A percentile compares a stretch with the other conserved stretches of the same genome.
phyloP scores from a whole-genome alignment of 2,329 filamentous ascomycete genomes.

The Cladophialophora immunda region DNA sequence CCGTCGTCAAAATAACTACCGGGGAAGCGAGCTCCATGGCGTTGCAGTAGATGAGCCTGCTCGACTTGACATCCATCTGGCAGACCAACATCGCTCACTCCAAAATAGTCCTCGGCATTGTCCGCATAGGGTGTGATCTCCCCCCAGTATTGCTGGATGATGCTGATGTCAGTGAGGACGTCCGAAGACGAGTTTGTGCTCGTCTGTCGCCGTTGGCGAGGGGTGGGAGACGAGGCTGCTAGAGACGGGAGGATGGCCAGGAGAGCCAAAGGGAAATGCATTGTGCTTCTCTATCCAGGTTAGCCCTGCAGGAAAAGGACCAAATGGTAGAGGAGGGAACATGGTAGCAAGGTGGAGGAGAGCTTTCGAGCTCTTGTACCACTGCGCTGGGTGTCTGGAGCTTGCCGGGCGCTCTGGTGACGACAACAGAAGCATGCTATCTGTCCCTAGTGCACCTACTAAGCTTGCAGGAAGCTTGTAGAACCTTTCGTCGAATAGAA shows the following conservation, averaged over 20 bases:
- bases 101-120: constrained; percentile 55
- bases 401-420: constrained; percentile 7
- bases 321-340: constrained; percentile 13
- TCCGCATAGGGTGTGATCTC: constrained; percentile 59
- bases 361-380: constrained; percentile 18
- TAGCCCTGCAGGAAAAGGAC: not conserved
- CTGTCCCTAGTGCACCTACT: not conserved
- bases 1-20: constrained; percentile 59
- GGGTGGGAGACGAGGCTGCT: constrained; percentile 21
- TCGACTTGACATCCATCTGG: constrained; percentile 65
- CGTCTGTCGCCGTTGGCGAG: constrained; percentile 26
- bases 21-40: constrained; percentile 64
- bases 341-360: constrained; percentile 9
- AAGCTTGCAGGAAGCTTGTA: not conserved
- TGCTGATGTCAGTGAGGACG: constrained; percentile 46
- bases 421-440: not conserved
- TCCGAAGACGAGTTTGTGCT: constrained; percentile 21
- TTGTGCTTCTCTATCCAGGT: constrained; percentile 6
- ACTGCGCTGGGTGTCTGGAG: constrained; percentile 13
- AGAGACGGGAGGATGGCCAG: constrained; percentile 23
- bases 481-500: not conserved
- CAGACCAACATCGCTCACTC: constrained; percentile 49
- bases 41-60: constrained; percentile 63
- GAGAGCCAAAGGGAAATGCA: constrained; percentile 17
- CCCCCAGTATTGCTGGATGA: constrained; percentile 55